A percentile compares a stretch with the other conserved stretches of the same genome.
These are phyloP conservation scores for Salix suchowensis DNA, from an alignment of 345 rosid species.

Conservation along the genomic window DNA sequence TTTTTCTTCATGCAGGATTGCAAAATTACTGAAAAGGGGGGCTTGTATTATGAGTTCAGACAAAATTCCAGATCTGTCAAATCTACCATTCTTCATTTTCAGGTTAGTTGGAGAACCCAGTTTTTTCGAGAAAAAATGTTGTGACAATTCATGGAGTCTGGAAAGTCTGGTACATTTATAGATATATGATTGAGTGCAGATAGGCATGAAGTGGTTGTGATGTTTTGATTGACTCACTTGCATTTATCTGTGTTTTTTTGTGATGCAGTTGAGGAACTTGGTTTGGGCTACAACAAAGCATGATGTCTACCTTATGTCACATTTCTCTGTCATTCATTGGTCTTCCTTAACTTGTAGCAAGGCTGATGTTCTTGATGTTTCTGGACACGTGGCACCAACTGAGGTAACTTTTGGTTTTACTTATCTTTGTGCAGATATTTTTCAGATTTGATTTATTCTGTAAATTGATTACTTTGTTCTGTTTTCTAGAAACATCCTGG, in stretches of 20 bases:
- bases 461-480: slow-evolving; percentile 1
- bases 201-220: background rate
- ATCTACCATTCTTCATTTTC: slow-evolving; percentile 62
- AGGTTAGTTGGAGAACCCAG: slow-evolving; percentile 18
- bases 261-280: slow-evolving; percentile 49
- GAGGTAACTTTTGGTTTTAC: slow-evolving; percentile 29
- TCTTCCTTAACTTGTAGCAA: slow-evolving; percentile 45
- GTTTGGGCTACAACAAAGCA: slow-evolving; percentile 61
- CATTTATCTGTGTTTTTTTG: background rate
- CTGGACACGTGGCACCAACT: slow-evolving; percentile 49
- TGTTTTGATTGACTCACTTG: background rate
- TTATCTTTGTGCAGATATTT: background rate
- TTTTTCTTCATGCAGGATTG: slow-evolving; percentile 33
- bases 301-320: slow-evolving; percentile 56
- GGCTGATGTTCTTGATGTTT: slow-evolving; percentile 53
- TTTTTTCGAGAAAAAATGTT: background rate
- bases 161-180: background rate
- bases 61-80: slow-evolving; percentile 53
- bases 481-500: slow-evolving; percentile 50
- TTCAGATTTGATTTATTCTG: background rate
- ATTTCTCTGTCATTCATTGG: slow-evolving; percentile 57
- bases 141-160: background rate
- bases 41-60: slow-evolving; percentile 43
- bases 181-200: background rate
- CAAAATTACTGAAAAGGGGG: slow-evolving; percentile 39